A percentile compares a stretch with the other conserved stretches of the same genome.
Conservation (phyloP, 352 stramenopile species). For the Phytophthora niederhauseri region DNA sequence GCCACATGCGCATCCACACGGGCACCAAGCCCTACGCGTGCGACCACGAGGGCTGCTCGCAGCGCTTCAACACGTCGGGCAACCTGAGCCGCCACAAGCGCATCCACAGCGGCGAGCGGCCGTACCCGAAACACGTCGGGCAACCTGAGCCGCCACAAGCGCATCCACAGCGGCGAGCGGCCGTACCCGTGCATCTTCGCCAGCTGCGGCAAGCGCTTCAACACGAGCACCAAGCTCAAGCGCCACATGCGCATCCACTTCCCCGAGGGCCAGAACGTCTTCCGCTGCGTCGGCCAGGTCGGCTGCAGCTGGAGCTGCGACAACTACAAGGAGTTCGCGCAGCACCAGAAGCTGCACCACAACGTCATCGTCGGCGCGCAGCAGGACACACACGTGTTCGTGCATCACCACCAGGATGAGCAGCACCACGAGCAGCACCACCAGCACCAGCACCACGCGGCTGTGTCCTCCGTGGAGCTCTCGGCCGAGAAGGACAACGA, state of each 20-base stretch:
- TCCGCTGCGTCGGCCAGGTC: conserved; percentile 60
- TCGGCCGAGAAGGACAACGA: conserved; percentile 42
- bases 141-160: conserved; percentile 88
- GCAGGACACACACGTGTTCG: conserved; percentile 28
- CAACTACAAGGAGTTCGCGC: conserved; percentile 87
- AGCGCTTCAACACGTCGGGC: conserved; percentile 89
- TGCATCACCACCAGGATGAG: not conserved
- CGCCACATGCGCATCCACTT: conserved; percentile 90
- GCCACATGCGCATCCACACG: conserved; percentile 88
- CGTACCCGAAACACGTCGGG: conserved; percentile 89
- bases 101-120: conserved; percentile 85
- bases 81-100: conserved; percentile 89
- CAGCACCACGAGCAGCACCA: conserved; percentile 14
- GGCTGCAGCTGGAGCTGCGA: conserved; percentile 69
- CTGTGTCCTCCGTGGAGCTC: not conserved
- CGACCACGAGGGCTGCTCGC: conserved; percentile 72
- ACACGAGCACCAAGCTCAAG: conserved; percentile 91
- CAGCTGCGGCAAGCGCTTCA: conserved; percentile 85
- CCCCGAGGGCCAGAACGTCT: conserved; percentile 75
- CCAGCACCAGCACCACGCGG: not conserved
- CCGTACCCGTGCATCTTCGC: conserved; percentile 83
- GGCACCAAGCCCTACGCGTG: conserved; percentile 85
- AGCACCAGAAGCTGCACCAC: conserved; percentile 80
- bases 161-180: conserved; percentile 85
- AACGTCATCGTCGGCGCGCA: conserved; percentile 68